Evolutionary conservation across 371 early-diverging fungal species (phyloP).

Genomic region (Rhizopus arrhizus): DNA sequence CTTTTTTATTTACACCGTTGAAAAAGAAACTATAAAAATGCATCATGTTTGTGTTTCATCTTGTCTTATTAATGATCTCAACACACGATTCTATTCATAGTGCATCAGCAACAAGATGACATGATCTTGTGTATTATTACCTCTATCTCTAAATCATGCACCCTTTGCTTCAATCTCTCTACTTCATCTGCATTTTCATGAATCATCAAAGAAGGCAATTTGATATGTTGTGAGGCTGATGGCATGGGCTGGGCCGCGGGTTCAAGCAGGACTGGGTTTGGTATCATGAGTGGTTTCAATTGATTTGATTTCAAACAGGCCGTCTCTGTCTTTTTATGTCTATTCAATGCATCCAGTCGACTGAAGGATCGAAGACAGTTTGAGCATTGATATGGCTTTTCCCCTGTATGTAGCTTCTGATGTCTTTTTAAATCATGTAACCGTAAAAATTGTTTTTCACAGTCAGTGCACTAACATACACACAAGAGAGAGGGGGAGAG

Average conservation of each 20-base stretch:
- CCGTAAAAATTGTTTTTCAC: constrained; percentile 60
- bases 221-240: constrained; percentile 15
- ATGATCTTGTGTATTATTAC: constrained; percentile 10
- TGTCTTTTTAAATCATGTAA: constrained; percentile 79
- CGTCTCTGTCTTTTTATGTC: constrained; percentile 67
- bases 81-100: constrained; percentile 25
- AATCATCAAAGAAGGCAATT: constrained; percentile 10
- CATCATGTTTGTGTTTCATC: constrained; percentile 10
- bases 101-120: neutral
- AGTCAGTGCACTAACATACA: constrained; percentile 37
- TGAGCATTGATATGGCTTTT: constrained; percentile 60
- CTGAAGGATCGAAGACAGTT: constrained; percentile 64
- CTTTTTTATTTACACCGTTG: neutral
- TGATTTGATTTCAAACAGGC: constrained; percentile 12
- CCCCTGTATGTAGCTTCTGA: constrained; percentile 76
- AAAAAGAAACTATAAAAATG: constrained; percentile 3
- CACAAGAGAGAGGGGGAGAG: neutral
- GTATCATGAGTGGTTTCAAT: constrained; percentile 9
- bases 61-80: constrained; percentile 21
- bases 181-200: constrained; percentile 17
- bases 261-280: constrained; percentile 15
- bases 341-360: constrained; percentile 71
- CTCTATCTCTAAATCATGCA: constrained; percentile 31
- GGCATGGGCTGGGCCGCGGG: constrained; percentile 1
- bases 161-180: constrained; percentile 20